Conservation (phyloP, 139 green algal genomes). For the Chlamydomonas schloesseri region DNA sequence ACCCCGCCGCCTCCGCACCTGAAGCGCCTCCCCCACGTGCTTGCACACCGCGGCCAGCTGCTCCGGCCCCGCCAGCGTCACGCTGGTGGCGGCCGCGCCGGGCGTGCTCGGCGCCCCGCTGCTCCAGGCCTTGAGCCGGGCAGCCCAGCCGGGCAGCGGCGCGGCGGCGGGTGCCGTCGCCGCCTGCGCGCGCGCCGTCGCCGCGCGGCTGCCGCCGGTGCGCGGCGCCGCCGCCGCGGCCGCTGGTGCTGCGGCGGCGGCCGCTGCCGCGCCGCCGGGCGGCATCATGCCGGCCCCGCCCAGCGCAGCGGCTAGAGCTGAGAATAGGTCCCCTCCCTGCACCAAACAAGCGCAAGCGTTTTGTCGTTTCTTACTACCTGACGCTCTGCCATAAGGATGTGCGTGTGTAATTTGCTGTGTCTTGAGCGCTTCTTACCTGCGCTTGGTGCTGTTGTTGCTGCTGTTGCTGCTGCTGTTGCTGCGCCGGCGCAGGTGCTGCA, state of each 20-base stretch:
- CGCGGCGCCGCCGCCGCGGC: too few relatives aligned
- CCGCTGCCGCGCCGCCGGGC: background rate
- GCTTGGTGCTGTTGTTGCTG: constrained; percentile 21
- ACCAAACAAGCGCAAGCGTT: too few relatives aligned
- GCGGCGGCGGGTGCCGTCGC: background rate
- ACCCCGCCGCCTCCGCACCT: background rate
- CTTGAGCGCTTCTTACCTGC: too few relatives aligned
- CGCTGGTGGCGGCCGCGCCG: background rate
- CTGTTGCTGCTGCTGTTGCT: constrained; percentile 11
- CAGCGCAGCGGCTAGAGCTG: constrained; percentile 22
- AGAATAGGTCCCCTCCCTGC: too few relatives aligned
- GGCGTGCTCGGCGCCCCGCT: background rate
- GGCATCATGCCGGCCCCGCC: background rate
- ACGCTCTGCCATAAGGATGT: too few relatives aligned
- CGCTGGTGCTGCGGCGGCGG: background rate
- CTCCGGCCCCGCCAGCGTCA: constrained; percentile 8
- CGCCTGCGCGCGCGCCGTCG: background rate
- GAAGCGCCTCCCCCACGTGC: constrained; percentile 17
- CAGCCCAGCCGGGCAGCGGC: background rate
- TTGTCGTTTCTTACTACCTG: too few relatives aligned
- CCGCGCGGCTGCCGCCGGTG: background rate
- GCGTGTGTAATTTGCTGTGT: too few relatives aligned
- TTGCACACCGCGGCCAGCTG: constrained; percentile 11
- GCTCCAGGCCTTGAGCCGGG: background rate
- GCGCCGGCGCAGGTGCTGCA: background rate